These are phyloP conservation scores for Blastobotrys persicus DNA, from an alignment of 1,139 yeast species.

Conservation along the genomic window DNA sequence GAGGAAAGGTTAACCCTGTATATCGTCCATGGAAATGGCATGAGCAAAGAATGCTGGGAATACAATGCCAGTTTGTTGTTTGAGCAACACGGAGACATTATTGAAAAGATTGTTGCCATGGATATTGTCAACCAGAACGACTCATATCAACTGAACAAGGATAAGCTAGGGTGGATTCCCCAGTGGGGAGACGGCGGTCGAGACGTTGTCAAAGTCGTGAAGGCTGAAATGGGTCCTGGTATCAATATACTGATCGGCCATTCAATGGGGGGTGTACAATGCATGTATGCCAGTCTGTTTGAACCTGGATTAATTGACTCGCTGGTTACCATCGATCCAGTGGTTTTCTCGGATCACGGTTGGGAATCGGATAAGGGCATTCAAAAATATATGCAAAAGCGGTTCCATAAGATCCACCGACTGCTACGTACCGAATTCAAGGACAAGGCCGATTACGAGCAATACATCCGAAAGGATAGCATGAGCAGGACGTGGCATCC, in stretches of 20 bases:
- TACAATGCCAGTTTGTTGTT: constrained; percentile 50
- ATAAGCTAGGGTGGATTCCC: constrained; percentile 51
- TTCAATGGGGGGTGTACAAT: constrained; percentile 66
- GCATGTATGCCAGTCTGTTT: constrained; percentile 49
- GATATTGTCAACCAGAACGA: constrained; percentile 70
- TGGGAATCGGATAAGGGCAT: constrained; percentile 7
- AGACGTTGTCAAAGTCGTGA: constrained; percentile 54
- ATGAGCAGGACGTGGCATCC: constrained; percentile 50
- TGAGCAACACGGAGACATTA: constrained; percentile 29
- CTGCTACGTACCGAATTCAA: constrained; percentile 35
- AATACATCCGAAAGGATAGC: constrained; percentile 46
- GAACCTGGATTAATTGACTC: constrained; percentile 58
- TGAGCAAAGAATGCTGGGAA: constrained; percentile 63
- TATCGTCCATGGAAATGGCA: constrained; percentile 69
- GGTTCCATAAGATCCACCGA: constrained; percentile 21
- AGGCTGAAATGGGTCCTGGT: constrained; percentile 42
- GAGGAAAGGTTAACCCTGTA: constrained; percentile 46
- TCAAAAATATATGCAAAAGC: not conserved
- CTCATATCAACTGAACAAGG: constrained; percentile 53
- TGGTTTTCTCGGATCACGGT: constrained; percentile 36
- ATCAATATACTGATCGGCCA: constrained; percentile 60
- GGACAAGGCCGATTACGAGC: constrained; percentile 41
- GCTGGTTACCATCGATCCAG: constrained; percentile 62
- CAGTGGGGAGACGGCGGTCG: constrained; percentile 67
- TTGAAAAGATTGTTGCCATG: constrained; percentile 47